Evolutionary conservation across 306 rosid genomes (phyloP).

Genomic region (Gynostemma pentaphyllum): DNA sequence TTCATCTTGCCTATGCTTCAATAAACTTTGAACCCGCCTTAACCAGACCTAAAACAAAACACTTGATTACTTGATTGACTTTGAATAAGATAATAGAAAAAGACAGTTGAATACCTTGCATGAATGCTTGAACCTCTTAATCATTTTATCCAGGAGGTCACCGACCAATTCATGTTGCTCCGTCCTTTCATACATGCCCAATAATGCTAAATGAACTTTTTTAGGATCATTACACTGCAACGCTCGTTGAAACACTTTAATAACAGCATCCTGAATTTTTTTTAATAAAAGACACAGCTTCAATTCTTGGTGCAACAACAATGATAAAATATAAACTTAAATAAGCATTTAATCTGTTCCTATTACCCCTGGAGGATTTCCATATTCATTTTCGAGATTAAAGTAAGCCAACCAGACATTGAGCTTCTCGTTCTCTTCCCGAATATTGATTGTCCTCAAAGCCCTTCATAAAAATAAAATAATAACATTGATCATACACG

Average conservation of each 20-base stretch:
- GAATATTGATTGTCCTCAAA: conserved; percentile 65
- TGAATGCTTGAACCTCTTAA: conserved; percentile 79
- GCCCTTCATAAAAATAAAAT: conserved; percentile 44
- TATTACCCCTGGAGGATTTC: conserved; percentile 75
- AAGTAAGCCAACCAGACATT: conserved; percentile 88
- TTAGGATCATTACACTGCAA: conserved; percentile 68
- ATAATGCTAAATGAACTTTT: conserved; percentile 64
- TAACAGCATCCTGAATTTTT: conserved; percentile 72
- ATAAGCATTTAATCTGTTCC: not conserved
- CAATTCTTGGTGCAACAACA: not conserved
- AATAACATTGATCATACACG: not conserved
- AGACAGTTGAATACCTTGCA: conserved; percentile 55
- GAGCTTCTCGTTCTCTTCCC: conserved; percentile 87
- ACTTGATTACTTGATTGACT: not conserved
- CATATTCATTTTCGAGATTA: conserved; percentile 77
- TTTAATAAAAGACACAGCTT: conserved; percentile 10
- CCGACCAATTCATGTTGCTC: conserved; percentile 57
- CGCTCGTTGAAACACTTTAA: conserved; percentile 68
- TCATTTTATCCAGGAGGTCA: conserved; percentile 67
- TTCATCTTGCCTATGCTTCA: conserved; percentile 52
- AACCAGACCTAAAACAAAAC: conserved; percentile 64
- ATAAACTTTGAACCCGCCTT: conserved; percentile 45
- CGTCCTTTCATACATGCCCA: conserved; percentile 81
- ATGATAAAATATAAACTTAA: not conserved
- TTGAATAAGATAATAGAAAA: not conserved